Evolutionary conservation across 1,139 yeast genomes (phyloP), one percentile per base, ranked within the genome.

Genomic region (Kodamaea suecica): DNA sequence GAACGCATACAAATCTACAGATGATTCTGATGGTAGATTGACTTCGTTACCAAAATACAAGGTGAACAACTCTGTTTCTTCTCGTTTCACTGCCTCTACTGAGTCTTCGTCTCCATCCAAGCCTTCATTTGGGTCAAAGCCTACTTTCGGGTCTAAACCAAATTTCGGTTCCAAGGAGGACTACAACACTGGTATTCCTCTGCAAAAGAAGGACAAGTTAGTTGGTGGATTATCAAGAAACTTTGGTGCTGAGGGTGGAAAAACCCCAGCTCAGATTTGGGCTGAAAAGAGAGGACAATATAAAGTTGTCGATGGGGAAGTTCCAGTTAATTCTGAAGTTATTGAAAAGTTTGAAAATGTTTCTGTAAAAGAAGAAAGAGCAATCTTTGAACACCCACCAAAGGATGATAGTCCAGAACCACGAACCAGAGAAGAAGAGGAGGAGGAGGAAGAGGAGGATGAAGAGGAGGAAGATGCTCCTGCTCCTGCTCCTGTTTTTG

Each of bases 261-360:
- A 86, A 62, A 84, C 95, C 3, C 97, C 97, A 20, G 96, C 96
- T 24, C 97, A 88, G 61, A 55, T 85, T 25, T 88, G 97, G 97
- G 97, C 97, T 14, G 96, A 86, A 58, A 86, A 80, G 68, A 81
- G 82, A 57, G 92, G 85, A 33, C 73, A 77, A 49, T 76, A 66
- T 49, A 73, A 68, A 49, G 66, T 68, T 26, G 78, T 71, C 30
- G 43, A 38, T 10, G 53, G 48, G 1, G 59, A 50, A 11, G 59
- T 50, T 8, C 53, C 55, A 12, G 13, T 23, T n/a, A 14, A 14
- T 10, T 25, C 28, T 5, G 35, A 33, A 4, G 32, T 41, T 31
- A 26, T 43, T 20, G 36, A 37, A 2, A 37, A 38, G 26, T 31
- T 41, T 24, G 40, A 36, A 19, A 31, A 35, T 17, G 19, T 44